These are phyloP conservation scores for Zalaria sp. DNA, from an alignment of 2,329 filamentous ascomycete species.

Conservation along the genomic window DNA sequence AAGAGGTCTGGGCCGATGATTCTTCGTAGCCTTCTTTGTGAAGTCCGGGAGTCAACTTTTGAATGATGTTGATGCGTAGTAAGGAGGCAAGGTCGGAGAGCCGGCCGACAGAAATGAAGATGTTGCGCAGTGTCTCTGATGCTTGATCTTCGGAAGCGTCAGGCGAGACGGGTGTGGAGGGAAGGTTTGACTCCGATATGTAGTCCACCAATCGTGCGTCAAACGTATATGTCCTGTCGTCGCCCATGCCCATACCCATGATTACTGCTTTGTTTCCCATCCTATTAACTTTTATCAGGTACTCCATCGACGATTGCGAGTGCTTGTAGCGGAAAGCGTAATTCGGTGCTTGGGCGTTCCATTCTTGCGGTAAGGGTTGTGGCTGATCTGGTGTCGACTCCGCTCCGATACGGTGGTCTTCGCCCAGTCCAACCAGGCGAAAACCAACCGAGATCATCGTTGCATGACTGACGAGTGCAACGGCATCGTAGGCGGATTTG, in stretches of 20 bases:
- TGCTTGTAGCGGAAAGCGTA: constrained; percentile 82
- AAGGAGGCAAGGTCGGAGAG: constrained; percentile 54
- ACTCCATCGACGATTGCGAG: constrained; percentile 70
- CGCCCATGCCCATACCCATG: constrained; percentile 62
- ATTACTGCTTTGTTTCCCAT: constrained; percentile 76
- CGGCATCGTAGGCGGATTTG: constrained; percentile 62
- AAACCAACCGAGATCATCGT: constrained; percentile 73
- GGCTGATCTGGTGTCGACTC: constrained; percentile 10
- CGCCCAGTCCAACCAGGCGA: constrained; percentile 65
- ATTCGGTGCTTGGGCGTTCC: constrained; percentile 60
- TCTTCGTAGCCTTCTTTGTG: constrained; percentile 70
- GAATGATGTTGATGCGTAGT: constrained; percentile 67
- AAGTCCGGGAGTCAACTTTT: constrained; percentile 66
- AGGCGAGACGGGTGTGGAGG: constrained; percentile 28
- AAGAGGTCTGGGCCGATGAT: constrained; percentile 9
- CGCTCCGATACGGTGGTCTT: constrained; percentile 53
- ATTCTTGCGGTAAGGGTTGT: constrained; percentile 50
- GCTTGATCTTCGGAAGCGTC: constrained; percentile 24
- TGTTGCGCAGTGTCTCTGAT: constrained; percentile 30
- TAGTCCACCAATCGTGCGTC: constrained; percentile 65
- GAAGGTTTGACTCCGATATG: constrained; percentile 48
- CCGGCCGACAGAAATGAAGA: constrained; percentile 62
- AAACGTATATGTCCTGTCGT: constrained; percentile 67
- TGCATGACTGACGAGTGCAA: constrained; percentile 73
- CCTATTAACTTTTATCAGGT: constrained; percentile 66